Percentiles rank a stretch among this genome's conserved stretches.
These are phyloP conservation scores for Spinacia oleracea DNA, from an alignment of 179 eudicot species.

Conservation along the genomic window DNA sequence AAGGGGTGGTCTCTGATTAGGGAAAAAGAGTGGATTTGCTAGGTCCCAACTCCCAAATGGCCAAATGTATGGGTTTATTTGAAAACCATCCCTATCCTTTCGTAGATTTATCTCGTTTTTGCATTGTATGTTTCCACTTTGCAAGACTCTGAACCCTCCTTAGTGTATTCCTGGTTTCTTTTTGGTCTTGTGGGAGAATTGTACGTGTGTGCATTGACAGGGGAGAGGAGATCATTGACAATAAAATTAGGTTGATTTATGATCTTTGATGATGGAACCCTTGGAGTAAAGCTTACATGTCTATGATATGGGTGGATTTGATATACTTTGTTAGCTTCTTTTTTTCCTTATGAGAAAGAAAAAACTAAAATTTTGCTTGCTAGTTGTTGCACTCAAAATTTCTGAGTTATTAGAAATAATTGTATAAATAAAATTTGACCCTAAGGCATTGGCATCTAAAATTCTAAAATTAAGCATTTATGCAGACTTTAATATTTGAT, in stretches of 20 bases:
- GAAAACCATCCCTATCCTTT: neutral
- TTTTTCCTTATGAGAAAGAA: neutral
- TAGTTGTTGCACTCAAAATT: neutral
- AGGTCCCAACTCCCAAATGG: too few relatives aligned
- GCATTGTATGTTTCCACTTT: neutral
- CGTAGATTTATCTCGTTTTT: neutral
- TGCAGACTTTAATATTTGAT: neutral
- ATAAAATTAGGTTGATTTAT: neutral
- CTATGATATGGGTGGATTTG: neutral
- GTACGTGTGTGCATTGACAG: neutral
- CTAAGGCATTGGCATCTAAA: slow-evolving; percentile 3
- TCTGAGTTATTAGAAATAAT: neutral
- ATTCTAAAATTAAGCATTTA: neutral
- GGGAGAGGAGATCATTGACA: neutral
- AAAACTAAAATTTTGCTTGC: neutral
- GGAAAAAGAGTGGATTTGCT: neutral
- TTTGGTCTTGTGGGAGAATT: neutral
- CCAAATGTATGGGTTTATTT: neutral
- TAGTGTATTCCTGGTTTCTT: neutral
- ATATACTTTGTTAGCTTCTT: neutral
- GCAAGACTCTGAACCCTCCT: neutral
- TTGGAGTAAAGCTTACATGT: neutral
- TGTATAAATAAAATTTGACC: neutral
- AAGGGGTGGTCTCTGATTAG: neutral
- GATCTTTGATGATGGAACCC: too few relatives aligned